Evolutionary conservation across 2,329 filamentous ascomycete genomes (phyloP).

Genomic region (Pseudocercospora vitis): DNA sequence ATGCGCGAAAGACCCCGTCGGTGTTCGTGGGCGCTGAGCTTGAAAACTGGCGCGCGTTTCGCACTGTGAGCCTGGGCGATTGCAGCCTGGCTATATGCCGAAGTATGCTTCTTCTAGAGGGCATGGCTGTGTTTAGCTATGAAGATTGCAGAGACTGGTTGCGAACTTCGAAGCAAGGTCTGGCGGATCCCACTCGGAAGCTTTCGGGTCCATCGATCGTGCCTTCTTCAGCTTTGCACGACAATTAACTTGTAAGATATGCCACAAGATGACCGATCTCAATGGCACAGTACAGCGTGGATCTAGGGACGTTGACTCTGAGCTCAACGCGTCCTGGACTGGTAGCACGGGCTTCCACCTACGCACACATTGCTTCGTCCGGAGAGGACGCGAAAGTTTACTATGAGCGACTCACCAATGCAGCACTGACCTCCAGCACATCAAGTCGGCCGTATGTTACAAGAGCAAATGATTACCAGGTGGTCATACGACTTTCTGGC

Average conservation of each 20-base stretch:
- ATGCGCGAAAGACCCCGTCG: constrained; percentile 62
- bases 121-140: constrained; percentile 2
- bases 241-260: constrained; percentile 1
- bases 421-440: constrained; percentile 10
- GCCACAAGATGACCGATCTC: constrained; percentile 9
- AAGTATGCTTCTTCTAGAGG: not conserved
- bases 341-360: constrained; percentile 25
- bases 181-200: too few relatives aligned
- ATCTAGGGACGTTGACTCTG: constrained; percentile 15
- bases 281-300: constrained; percentile 11
- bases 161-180: too few relatives aligned
- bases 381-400: constrained; percentile 16
- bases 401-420: constrained; percentile 9
- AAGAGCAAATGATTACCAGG: constrained; percentile 36
- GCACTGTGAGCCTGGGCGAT: not conserved
- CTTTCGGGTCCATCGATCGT: too few relatives aligned
- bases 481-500: constrained; percentile 27
- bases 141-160: not conserved
- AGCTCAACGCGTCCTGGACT: constrained; percentile 20
- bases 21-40: constrained; percentile 38
- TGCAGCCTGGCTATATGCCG: constrained; percentile 1
- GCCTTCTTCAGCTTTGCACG: too few relatives aligned
- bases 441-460: constrained; percentile 34
- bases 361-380: constrained; percentile 26
- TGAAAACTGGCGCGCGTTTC: constrained; percentile 19